Conservation (phyloP, 139 green algal species). For the Choricystis sp. region DNA sequence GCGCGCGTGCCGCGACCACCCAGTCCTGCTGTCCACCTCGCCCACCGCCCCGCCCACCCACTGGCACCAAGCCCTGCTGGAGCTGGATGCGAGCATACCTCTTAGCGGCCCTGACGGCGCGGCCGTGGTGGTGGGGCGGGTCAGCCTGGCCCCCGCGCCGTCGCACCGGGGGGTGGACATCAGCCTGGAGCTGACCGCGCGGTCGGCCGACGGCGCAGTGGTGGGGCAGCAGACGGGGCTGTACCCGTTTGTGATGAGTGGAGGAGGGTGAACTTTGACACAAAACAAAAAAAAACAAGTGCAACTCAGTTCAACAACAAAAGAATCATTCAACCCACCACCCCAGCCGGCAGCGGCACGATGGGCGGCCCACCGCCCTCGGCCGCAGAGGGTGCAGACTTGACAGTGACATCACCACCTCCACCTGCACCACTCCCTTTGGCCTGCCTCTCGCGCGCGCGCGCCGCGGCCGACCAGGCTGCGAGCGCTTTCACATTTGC, state of each 20-base stretch:
- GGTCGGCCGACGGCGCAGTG: background rate
- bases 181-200: background rate
- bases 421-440: too few species aligned
- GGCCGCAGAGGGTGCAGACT: too few species aligned
- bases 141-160: background rate
- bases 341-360: too few species aligned
- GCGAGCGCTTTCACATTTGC: slow-evolving; percentile 33
- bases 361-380: too few species aligned
- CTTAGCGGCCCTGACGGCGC: too few species aligned
- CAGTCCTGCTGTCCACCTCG: slow-evolving; percentile 63
- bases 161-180: background rate
- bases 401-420: too few species aligned
- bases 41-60: slow-evolving; percentile 55
- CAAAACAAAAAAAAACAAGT: too few species aligned
- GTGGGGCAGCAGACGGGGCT: background rate
- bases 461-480: too few species aligned
- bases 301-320: too few species aligned
- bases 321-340: too few species aligned
- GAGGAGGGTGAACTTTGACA: background rate
- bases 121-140: background rate
- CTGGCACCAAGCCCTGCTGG: slow-evolving; percentile 83
- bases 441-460: too few species aligned
- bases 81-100: slow-evolving; percentile 18
- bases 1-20: slow-evolving; percentile 59
- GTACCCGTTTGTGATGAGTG: background rate